Evolutionary conservation across 805 yeast genomes (phyloP).

Genomic region (Wickerhamomyces kurtzmanii): DNA sequence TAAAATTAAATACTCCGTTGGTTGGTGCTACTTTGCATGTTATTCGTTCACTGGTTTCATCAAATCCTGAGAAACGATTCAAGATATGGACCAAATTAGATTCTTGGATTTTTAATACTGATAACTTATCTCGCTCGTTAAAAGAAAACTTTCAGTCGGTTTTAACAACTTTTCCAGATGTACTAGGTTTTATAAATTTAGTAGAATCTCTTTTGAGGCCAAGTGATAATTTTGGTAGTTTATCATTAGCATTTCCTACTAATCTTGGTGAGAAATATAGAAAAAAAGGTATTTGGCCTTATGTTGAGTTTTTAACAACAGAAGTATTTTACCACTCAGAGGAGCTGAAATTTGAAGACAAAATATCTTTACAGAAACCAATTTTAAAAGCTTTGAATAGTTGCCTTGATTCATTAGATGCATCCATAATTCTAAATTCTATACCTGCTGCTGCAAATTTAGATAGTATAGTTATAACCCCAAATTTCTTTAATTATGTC

Average conservation of each 20-base stretch:
- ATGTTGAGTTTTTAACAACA: constrained; percentile 59
- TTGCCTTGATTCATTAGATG: constrained; percentile 40
- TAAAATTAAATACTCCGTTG: constrained; percentile 35
- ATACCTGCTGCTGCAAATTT: constrained; percentile 41
- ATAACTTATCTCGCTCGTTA: constrained; percentile 19
- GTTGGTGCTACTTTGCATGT: constrained; percentile 48
- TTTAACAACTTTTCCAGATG: constrained; percentile 44
- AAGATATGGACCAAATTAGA: constrained; percentile 66
- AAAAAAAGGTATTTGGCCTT: constrained; percentile 68
- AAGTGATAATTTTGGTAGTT: constrained; percentile 25
- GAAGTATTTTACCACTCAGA: constrained; percentile 53
- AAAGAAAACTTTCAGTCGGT: constrained; percentile 32
- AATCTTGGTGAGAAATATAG: constrained; percentile 55
- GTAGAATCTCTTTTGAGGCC: constrained; percentile 25
- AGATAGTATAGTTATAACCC: constrained; percentile 34
- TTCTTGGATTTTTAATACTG: constrained; percentile 48
- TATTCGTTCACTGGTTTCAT: constrained; percentile 45
- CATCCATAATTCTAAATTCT: constrained; percentile 39
- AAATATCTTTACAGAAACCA: constrained; percentile 37
- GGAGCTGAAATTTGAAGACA: constrained; percentile 24
- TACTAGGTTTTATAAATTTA: constrained; percentile 51
- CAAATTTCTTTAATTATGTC: constrained; percentile 37
- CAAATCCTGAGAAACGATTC: constrained; percentile 28
- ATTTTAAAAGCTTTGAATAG: constrained; percentile 42
- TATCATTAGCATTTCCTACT: constrained; percentile 43